phyloP scores from a whole-genome alignment of 768 basidiomycete species.

The Rhodotorula sphaerocarpa region DNA sequence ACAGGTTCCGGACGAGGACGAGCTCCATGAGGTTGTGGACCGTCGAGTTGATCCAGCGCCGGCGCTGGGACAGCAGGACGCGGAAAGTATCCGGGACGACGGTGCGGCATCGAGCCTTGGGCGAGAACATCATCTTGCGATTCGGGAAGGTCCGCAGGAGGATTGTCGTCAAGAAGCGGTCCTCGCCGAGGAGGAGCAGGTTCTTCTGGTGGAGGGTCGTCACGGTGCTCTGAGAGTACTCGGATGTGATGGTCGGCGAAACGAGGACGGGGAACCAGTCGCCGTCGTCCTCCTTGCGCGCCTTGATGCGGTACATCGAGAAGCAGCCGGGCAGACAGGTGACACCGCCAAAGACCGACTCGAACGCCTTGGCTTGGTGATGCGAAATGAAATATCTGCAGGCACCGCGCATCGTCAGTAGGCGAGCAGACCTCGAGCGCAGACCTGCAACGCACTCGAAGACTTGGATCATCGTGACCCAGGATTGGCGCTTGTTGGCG shows the following conservation, averaged over 20 bases:
- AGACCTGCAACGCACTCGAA: conserved; percentile 52
- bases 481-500: conserved; percentile 94
- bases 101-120: conserved; percentile 88
- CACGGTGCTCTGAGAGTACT: conserved; percentile 91
- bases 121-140: conserved; percentile 98
- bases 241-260: conserved; percentile 93
- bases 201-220: conserved; percentile 97
- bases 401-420: not conserved
- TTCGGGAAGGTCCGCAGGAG: conserved; percentile 95
- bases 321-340: conserved; percentile 99
- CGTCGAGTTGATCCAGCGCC: conserved; percentile 99
- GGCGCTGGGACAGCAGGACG: conserved; percentile 86
- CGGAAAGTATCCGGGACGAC: conserved; percentile 92
- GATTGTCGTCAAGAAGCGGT: conserved; percentile 95
- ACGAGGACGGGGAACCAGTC: conserved; percentile 97
- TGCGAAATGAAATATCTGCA: conserved; percentile 86
- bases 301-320: conserved; percentile 98
- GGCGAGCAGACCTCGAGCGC: not conserved
- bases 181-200: conserved; percentile 87
- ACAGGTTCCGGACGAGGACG: conserved; percentile 88
- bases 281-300: conserved; percentile 72
- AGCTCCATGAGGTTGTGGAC: conserved; percentile 99
- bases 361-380: conserved; percentile 95
- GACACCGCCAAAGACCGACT: conserved; percentile 98
- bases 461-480: conserved; percentile 98